phyloP scores from a whole-genome alignment of 805 yeast species.

The Lipomyces mesembrius region DNA sequence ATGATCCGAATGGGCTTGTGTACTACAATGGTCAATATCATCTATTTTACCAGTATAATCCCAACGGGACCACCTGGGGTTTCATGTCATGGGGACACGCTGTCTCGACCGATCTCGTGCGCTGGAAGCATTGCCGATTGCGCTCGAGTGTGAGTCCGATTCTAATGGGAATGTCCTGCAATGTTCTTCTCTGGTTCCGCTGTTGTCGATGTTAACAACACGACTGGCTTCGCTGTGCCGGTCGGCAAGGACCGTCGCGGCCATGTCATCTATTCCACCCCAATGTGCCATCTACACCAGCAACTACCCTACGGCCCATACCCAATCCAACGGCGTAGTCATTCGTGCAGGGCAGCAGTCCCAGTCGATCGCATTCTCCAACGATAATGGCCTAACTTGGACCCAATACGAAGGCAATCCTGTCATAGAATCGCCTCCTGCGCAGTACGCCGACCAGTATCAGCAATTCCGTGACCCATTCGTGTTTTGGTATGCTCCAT shows the following conservation, averaged over 20 bases:
- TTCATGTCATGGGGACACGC: constrained; percentile 18
- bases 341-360: constrained; percentile 8
- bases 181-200: constrained; percentile 23
- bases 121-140: constrained; percentile 9
- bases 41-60: constrained; percentile 11
- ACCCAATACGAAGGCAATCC: constrained; percentile 15
- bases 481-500: constrained; percentile 19
- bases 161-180: constrained; percentile 5
- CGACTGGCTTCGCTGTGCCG: constrained; percentile 44
- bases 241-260: neutral
- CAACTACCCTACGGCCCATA: constrained; percentile 5
- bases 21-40: constrained; percentile 12
- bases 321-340: neutral
- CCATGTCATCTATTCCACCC: neutral
- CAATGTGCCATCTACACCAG: constrained; percentile 8
- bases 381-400: constrained; percentile 9
- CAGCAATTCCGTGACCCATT: constrained; percentile 26
- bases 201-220: constrained; percentile 49
- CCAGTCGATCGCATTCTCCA: constrained; percentile 8
- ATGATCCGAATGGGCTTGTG: constrained; percentile 15
- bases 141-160: constrained; percentile 6
- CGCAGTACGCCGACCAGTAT: constrained; percentile 18
- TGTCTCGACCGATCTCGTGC: constrained; percentile 9
- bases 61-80: constrained; percentile 12
- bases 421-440: constrained; percentile 8